Evolutionary conservation across 805 yeast genomes (phyloP), one percentile per base, ranked within the genome.

Genomic region (Lipomyces spencermartinsiae): DNA sequence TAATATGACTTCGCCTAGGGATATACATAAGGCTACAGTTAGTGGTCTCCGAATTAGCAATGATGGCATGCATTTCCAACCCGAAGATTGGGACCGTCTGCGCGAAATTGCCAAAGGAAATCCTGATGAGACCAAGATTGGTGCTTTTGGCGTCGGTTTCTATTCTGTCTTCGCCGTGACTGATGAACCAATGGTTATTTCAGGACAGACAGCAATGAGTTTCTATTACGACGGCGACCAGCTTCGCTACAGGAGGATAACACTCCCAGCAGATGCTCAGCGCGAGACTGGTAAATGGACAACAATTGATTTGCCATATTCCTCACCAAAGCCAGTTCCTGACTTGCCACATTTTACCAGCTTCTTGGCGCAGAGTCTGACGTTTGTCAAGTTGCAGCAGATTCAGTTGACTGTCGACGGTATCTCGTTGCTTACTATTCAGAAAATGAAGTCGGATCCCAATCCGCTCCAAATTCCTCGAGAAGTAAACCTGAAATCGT

Each of bases 151-250:
- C 5, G 83, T 80, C 7, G 83, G 83, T 0, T 90, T 88, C 75
- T 90, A 90, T 77, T 85, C 90, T 1, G 86, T 90, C 55, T 93
- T 90, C 53, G 94, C 91, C 74, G 87, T 90, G 86, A 89, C 90
- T 69, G 93, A 90, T 74, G 92, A 89, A 75, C 94, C 96, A 2
- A 77, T 88, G 74, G 85, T 90, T 33, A 92, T 79, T 46, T 80
- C 82, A 1, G 83, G 83, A 3, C 58, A 66, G 19, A 67, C 74
- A 8, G 76, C 78, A 49, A 79, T 80, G 81, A 70, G 75, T 6
- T 80, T 80, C 67, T 75, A 75, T 58, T 80, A 78, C 64, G 72
- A 70, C 8, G 82, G 80, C 2, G 82, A 80, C 53, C 83, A 80
- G 64, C 72, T 80, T 49, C 75, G 76, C 35, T 80, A 76, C 68